Percentiles rank a stretch among this genome's conserved stretches.
Evolutionary conservation across 2,329 filamentous ascomycete species (phyloP).

Genomic region (Alternaria solani): DNA sequence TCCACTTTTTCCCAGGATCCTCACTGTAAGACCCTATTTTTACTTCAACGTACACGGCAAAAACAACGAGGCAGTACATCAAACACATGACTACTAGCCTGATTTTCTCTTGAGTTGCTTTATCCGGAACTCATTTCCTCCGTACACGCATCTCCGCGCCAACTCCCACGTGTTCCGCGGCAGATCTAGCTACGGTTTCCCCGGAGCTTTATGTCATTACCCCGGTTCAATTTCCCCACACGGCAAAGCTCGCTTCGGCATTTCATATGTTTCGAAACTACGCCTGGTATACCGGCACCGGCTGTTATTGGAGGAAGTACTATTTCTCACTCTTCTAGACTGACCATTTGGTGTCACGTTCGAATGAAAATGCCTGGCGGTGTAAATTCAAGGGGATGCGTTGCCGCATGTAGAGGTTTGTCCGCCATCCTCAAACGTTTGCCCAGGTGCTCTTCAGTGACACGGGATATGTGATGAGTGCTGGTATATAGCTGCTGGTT

Average conservation of each 20-base stretch:
- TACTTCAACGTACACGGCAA: no score
- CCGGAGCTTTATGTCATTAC: conserved; percentile 4
- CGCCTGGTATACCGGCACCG: background rate
- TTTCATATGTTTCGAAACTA: conserved; percentile 16
- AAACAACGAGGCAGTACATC: background rate
- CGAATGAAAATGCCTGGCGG: background rate
- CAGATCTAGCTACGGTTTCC: background rate
- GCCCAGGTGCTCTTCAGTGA: background rate
- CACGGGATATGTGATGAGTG: background rate
- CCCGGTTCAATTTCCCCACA: conserved; percentile 1
- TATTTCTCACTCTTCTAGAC: background rate
- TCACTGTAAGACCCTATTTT: background rate
- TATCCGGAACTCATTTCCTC: conserved; percentile 3
- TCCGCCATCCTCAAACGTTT: background rate
- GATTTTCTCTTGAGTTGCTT: background rate
- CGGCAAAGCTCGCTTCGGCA: conserved; percentile 5
- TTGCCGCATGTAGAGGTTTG: conserved; percentile 2
- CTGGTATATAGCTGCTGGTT: background rate
- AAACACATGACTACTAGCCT: background rate
- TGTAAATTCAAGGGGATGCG: conserved; percentile 3
- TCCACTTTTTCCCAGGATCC: background rate
- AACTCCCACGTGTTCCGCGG: conserved; percentile 1
- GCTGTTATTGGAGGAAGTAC: conserved; percentile 18
- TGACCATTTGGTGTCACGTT: background rate
- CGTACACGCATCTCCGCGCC: background rate